phyloP scores from a whole-genome alignment of 805 yeast species.

The Hanseniaspora guilliermondii region DNA sequence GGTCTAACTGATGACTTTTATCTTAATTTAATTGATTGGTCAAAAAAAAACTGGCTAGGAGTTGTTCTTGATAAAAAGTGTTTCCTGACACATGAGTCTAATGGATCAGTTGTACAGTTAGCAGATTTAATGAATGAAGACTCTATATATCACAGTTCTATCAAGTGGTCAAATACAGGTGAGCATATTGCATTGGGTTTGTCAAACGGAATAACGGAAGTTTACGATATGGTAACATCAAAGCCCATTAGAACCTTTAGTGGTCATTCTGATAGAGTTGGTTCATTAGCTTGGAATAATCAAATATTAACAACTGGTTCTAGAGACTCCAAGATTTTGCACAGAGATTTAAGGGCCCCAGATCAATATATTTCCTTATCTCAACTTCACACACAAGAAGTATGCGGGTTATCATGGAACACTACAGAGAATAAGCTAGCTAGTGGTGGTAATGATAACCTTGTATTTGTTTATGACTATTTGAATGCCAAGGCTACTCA shows the following conservation, averaged over 20 bases:
- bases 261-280: conserved; percentile 76
- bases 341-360: conserved; percentile 81
- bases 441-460: conserved; percentile 90
- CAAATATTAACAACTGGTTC: conserved; percentile 81
- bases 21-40: conserved; percentile 89
- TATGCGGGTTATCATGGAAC: conserved; percentile 93
- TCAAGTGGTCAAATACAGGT: conserved; percentile 90
- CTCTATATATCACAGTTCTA: conserved; percentile 37
- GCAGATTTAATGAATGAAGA: conserved; percentile 35
- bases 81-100: conserved; percentile 78
- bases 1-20: conserved; percentile 89
- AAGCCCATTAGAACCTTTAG: conserved; percentile 83
- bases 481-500: conserved; percentile 50
- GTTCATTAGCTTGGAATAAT: conserved; percentile 88
- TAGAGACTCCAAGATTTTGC: conserved; percentile 70
- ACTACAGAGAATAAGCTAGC: conserved; percentile 82
- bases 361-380: conserved; percentile 66
- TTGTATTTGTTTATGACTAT: conserved; percentile 77
- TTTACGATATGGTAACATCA: conserved; percentile 80
- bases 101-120: conserved; percentile 69
- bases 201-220: conserved; percentile 72
- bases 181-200: conserved; percentile 92
- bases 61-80: conserved; percentile 84
- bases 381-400: conserved; percentile 78
- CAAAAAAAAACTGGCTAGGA: conserved; percentile 72